Percentiles rank a stretch among this genome's conserved stretches.
Evolutionary conservation across 768 basidiomycete species (phyloP).

Genomic region (Tulasnella sp.): DNA sequence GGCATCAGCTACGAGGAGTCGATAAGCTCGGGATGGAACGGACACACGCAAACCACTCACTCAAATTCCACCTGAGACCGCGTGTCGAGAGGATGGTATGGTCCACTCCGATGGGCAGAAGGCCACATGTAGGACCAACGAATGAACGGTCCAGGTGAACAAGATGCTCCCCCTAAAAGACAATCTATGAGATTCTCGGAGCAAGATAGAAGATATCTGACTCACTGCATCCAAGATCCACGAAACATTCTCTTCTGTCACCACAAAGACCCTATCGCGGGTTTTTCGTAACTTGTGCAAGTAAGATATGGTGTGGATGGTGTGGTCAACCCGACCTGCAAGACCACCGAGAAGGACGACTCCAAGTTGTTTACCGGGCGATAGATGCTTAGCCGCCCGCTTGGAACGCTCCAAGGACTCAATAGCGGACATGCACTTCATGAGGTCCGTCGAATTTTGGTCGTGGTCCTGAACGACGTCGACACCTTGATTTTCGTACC

Average conservation of each 20-base stretch:
- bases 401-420: conserved; percentile 6
- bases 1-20: conserved; percentile 34
- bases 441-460: conserved; percentile 85
- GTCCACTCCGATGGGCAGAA: conserved; percentile 83
- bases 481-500: conserved; percentile 58
- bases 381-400: not conserved
- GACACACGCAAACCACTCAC: conserved; percentile 32
- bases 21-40: not conserved
- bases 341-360: conserved; percentile 79
- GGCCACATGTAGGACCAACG: conserved; percentile 81
- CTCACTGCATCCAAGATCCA: conserved; percentile 76
- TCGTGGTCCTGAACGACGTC: conserved; percentile 51
- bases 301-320: conserved; percentile 75
- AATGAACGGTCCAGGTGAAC: conserved; percentile 61
- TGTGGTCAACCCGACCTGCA: conserved; percentile 87
- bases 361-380: conserved; percentile 37
- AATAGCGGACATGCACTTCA: conserved; percentile 62
- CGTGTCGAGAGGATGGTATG: conserved; percentile 63
- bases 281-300: conserved; percentile 63
- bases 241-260: conserved; percentile 83
- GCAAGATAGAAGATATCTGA: conserved; percentile 13
- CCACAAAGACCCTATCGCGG: conserved; percentile 49
- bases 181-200: not conserved
- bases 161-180: conserved; percentile 63
- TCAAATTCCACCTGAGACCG: conserved; percentile 82